Percentiles rank a stretch among this genome's conserved stretches.
These are phyloP conservation scores for Collybia sordida DNA, from an alignment of 768 basidiomycete species.

Conservation along the genomic window DNA sequence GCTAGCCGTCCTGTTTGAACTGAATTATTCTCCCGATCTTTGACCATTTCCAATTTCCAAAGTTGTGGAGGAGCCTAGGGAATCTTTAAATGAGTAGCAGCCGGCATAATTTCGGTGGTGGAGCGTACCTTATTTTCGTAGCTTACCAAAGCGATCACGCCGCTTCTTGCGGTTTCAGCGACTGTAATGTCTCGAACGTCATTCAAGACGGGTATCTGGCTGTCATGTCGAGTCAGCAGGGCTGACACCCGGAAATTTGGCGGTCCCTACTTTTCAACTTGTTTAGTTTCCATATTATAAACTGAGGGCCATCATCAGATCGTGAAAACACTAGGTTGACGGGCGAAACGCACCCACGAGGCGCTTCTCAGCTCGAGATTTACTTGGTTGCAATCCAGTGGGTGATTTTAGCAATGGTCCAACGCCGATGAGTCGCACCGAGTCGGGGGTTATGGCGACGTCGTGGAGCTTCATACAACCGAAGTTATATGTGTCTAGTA, in stretches of 20 bases:
- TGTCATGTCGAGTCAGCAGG: slow-evolving; percentile 23
- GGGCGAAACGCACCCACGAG: slow-evolving; percentile 53
- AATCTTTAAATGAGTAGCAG: background rate
- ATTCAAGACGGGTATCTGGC: slow-evolving; percentile 71
- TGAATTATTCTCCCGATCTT: slow-evolving; percentile 43
- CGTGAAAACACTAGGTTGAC: background rate
- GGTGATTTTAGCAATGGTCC: slow-evolving; percentile 66
- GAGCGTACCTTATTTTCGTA: slow-evolving; percentile 67
- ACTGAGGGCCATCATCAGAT: slow-evolving; percentile 34
- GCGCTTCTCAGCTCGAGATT: slow-evolving; percentile 70
- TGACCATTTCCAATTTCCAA: slow-evolving; percentile 69
- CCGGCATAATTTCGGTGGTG: background rate
- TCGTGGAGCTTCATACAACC: slow-evolving; percentile 66
- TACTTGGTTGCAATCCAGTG: slow-evolving; percentile 64
- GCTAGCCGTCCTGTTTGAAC: slow-evolving; percentile 35
- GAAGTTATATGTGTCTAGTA: slow-evolving; percentile 58
- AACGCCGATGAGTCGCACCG: slow-evolving; percentile 62
- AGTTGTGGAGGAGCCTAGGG: slow-evolving; percentile 71
- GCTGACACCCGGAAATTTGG: no score
- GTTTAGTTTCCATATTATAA: slow-evolving; percentile 63
- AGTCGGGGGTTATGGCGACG: slow-evolving; percentile 68
- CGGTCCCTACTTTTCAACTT: slow-evolving; percentile 59
- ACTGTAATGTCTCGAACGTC: slow-evolving; percentile 73
- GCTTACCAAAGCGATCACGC: slow-evolving; percentile 64
- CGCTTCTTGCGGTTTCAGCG: slow-evolving; percentile 45